Percentiles rank a stretch among this genome's conserved stretches.
These are phyloP conservation scores for Rhipidocladum racemiflorum DNA, from an alignment of 176 grass and related monocot genomes.

Conservation along the genomic window DNA sequence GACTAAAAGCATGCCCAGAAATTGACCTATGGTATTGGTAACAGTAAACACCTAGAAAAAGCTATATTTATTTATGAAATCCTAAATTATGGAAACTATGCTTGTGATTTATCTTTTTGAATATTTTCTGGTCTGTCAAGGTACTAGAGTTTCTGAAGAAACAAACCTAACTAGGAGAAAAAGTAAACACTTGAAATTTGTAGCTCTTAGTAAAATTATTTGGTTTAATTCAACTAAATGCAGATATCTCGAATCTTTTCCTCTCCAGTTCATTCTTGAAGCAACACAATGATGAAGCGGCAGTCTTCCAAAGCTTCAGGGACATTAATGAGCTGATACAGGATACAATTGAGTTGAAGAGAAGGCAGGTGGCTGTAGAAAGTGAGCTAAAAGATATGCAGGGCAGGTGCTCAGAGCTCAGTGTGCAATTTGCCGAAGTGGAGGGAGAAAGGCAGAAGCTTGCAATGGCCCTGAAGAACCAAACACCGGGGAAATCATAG, in stretches of 20 bases:
- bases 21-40: background rate
- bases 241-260: background rate
- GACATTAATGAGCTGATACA: constrained; percentile 98
- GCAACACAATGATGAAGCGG: constrained; percentile 81
- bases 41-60: background rate
- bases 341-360: constrained; percentile 81
- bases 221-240: background rate
- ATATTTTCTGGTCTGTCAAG: background rate
- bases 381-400: constrained; percentile 85
- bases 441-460: constrained; percentile 91
- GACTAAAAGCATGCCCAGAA: background rate
- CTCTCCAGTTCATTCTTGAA: constrained; percentile 77
- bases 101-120: constrained; percentile 3
- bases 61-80: background rate
- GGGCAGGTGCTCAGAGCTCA: constrained; percentile 84
- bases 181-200: background rate
- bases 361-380: constrained; percentile 59
- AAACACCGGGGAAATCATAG: constrained; percentile 50
- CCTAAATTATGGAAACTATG: background rate
- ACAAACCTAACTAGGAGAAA: background rate
- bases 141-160: background rate
- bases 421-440: constrained; percentile 85
- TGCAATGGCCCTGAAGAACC: constrained; percentile 64
- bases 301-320: constrained; percentile 86
- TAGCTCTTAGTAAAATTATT: background rate